Evolutionary conservation across 2,329 filamentous ascomycete species (phyloP), one percentile per base, ranked within the genome.

Genomic region (Cladophialophora bantiana): DNA sequence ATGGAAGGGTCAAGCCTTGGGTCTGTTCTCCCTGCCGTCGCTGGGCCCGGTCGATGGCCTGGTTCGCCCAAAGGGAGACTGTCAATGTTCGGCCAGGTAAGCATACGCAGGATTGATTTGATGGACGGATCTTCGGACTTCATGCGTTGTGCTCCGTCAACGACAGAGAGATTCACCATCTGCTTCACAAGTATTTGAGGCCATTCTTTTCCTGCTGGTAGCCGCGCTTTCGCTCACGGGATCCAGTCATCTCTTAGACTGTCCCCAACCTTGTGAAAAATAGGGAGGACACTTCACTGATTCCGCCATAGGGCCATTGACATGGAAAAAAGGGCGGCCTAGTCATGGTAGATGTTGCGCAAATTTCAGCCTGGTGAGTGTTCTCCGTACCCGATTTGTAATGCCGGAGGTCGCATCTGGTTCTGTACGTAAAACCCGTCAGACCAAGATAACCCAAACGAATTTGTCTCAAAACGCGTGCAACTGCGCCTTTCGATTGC

Each of bases 381-480:
- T 26, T 26, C 26, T 26, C 26, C 26, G 26, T 50, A 20, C 45
- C 13, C 18, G 45, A 50, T 50, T 50, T 50, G 45, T 50, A 50
- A 50, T 50, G 45, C 45, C 18, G 45, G 4, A 50, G 45, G 7
- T 31, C 12, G 12, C 45, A 7, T 42, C 26, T 54, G 64, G 59
- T 59, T 54, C 50, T 66, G 64, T 66, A 66, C 64, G 64, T 66
- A 66, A 66, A 57, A 66, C 32, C 53, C 59, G 52, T 64, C 45
- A 50, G 42, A 36, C 42, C 55, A 48, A 45, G 56, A n/a, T 31
- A 59, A 58, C 48, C 35, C 34, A 54, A 42, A 55, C 35, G 26
- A 45, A 15, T 40, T 55, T 53, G 53, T 10, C 35, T 59, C 32
- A 10, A 26, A 52, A 20, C 26, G 26, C 15, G 32, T 48, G 18